Base-by-base conservation (phyloP, 352 stramenopile species). In the Thalassiosira livingstoniorum region DNA sequence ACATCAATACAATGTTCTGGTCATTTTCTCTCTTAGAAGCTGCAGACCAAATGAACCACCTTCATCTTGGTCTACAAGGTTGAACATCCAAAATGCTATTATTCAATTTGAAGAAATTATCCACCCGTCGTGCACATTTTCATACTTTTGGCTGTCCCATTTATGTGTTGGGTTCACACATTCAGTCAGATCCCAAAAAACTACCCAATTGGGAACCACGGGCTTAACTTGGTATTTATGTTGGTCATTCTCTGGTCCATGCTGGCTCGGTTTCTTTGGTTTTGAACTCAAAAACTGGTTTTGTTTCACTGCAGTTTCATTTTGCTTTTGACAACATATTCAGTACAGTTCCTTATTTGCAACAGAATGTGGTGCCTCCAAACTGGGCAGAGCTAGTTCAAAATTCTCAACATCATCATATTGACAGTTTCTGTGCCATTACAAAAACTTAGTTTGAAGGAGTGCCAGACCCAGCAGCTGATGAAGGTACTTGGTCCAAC, bases 1-100 rank as follows among this genome's bases (percentile, higher is more conserved):
- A 69, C 42, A 71, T 86, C 10, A 74, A 61, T 13, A 60, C 58
- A 18, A 76, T 83, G 23, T 64, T 90, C 1, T 90, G 85, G 80
- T 73, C 72, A 1, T 85, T 80, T 68, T 72, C 79, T 39, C 34
- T 79, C 3, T 45, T 73, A 47, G 60, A 66, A 27, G 85, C 85
- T 23, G 45, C 34, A 32, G 72, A 77, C 27, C 80, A 75, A n/a
- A 21, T 65, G 10, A 80, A 71, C 73, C 76, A 67, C 63, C 45
- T 47, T 13, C 65, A 18, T 39, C 42, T 82, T 53, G 7, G 83
- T 23, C 5, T 65, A 0, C 42, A 65, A 11, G 34, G 47, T n/a
- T 7, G 34, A 23, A 68, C 55, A 27, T 75, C 79, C 29, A 5
- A 77, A 4, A 39, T 85, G 70, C 15, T 45, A 32, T 90, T 90